Evolutionary conservation across 2,329 filamentous ascomycete genomes (phyloP).

Genomic region (Colletotrichum sojae): DNA sequence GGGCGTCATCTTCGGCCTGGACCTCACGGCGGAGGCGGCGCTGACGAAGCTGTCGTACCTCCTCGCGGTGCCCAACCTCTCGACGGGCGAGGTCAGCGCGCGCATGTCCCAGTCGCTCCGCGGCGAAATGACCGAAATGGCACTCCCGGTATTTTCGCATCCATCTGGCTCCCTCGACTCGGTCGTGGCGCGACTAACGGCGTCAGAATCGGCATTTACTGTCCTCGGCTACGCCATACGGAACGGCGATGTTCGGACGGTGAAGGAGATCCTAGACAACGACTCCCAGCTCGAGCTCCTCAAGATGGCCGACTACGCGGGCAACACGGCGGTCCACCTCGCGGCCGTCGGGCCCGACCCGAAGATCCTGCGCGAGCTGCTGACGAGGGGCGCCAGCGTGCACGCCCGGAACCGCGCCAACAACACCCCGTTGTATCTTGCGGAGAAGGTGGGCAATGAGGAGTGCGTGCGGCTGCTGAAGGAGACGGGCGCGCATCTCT

Average conservation of each 20-base stretch:
- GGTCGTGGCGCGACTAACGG: constrained; percentile 59
- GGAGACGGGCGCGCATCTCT: constrained; percentile 73
- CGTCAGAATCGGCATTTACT: constrained; percentile 75
- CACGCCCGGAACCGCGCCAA: constrained; percentile 76
- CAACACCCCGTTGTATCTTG: constrained; percentile 76
- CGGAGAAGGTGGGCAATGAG: constrained; percentile 69
- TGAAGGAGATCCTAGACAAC: constrained; percentile 78
- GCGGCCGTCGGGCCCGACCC: constrained; percentile 68
- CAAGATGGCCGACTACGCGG: constrained; percentile 84
- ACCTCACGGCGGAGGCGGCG: constrained; percentile 91
- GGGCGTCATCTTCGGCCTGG: constrained; percentile 90
- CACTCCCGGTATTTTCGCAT: constrained; percentile 81
- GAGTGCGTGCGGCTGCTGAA: constrained; percentile 68
- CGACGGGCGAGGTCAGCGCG: constrained; percentile 74
- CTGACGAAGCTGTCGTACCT: constrained; percentile 93
- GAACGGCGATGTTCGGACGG: constrained; percentile 76
- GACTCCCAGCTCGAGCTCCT: constrained; percentile 72
- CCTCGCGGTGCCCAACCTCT: constrained; percentile 76
- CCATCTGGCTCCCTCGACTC: constrained; percentile 69
- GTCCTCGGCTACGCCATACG: constrained; percentile 86
- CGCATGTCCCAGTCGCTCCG: constrained; percentile 83
- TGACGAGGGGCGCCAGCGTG: constrained; percentile 75
- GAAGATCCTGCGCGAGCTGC: constrained; percentile 71
- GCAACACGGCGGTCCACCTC: constrained; percentile 78
- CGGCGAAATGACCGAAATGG: constrained; percentile 87